Evolutionary conservation across 805 yeast genomes (phyloP), one percentile per base, ranked within the genome.

Genomic region (Ogataea polymorpha): DNA sequence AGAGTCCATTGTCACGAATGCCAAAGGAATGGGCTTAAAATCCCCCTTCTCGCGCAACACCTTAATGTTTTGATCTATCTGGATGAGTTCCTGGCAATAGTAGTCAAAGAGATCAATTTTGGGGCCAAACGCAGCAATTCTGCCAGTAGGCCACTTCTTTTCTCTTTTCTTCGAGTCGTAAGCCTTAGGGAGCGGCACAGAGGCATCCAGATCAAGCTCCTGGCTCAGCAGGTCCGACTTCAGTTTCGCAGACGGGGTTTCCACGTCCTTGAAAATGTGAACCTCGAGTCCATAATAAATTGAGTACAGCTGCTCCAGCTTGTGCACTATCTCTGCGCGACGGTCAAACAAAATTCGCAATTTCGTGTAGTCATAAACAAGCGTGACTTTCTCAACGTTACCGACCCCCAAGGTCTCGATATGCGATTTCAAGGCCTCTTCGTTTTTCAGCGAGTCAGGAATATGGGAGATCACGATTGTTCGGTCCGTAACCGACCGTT

Each of bases 1-100:
- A 0, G 93, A 77, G 45, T 85, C 86, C 96, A 93, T 84, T 0
- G 97, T 93, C 12, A 91, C 80, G 62, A 93, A 93, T 1, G 82
- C 82, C 27, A 70, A 60, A 1, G 72, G 62, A 3, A 71, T 51
- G 23, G 71, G 71, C 37, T 59, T 60, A 55, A 75, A 76, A 25
- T 64, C 58, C 25, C 55, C 43, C 23, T 59, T 66, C 7, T 32
- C 23, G 38, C 60, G 53, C 15, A 70, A 53, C 3, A 50, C 41
- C 21, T 47, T 54, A 28, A 78, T 77, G 35, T 68, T 46, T 6
- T 49, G 46, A 54, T 77, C 75, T 11, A 74, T 35, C 5, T 51
- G 51, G 2, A 60, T 49, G 27, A 78, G 53, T 34, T 65, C 47
- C 13, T 58, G 47, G 2, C 75, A 49, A 37, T 65, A 60, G 10